Base-by-base conservation (phyloP, 2,329 filamentous ascomycete species). In the Calonectria pseudoturangicola region DNA sequence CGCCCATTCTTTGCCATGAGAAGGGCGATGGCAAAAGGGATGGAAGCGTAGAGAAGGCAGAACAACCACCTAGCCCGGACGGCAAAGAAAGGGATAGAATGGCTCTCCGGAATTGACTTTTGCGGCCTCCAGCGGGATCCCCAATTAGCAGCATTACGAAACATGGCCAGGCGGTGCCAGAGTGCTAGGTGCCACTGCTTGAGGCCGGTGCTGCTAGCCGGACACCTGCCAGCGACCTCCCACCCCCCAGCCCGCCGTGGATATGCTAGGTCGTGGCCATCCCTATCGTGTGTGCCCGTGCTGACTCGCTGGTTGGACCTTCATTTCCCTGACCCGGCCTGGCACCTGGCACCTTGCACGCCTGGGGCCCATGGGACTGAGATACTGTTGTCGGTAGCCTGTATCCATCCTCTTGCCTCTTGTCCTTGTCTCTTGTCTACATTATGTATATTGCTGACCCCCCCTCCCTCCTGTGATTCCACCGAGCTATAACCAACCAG, bases 401-500 rank as follows among this genome's bases (percentile, higher is more conserved):
- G 45, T 50, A 47, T 56, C 68, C 48, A 28, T 66, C 21, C 56
- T 33, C 25, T 30, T 36, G 33, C 33, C 33, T 36, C 21, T 48
- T 10, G 45, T 48, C 45, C 45, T 48, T 63, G 41, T 60, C 54
- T 60, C 39, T 65, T 43, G 36, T 45, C 21, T 45, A 45, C 41
- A 43, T 45, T 54, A 68, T 66, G 62, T 71, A 71, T 63, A 77
- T 77, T 77, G 71, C 76, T 79, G 69, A 77, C 76, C 77, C 76
- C 77, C 76, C 76, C 36, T 67, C 62, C 58, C 58, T 60, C 43
- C 41, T 64, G 36, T 72, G 60, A 63, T 75, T 58, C 33, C 54
- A 43, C 43, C 36, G 33, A 66, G 56, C 39, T 62, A 45, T 48
- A 62, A 39, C 39, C 64, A 54, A 50, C 60, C 60, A 71, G 66